Base-by-base conservation (phyloP, 352 stramenopile species). In the Phytophthora hybrid region DNA sequence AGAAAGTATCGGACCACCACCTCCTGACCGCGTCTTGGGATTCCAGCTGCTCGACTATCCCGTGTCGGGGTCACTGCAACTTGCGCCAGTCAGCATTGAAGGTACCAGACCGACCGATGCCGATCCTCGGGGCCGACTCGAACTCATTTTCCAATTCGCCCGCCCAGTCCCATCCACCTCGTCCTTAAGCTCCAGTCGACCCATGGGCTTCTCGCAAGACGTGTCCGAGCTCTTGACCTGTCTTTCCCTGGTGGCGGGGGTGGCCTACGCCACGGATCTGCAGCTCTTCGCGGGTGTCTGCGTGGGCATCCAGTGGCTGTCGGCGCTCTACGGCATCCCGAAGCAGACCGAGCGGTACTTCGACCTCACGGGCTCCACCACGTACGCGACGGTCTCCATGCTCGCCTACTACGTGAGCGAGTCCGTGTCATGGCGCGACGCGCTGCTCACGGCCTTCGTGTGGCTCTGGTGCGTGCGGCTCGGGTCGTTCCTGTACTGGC, bases 281-380 rank as follows among this genome's bases (percentile, higher is more conserved):
- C 68, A 85, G 59, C 69, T 80, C 52, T 85, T 83, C 34, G 83
- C 79, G 34, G 66, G 75, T n/a, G 73, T 88, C 39, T 79, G 81
- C 63, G 80, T 92, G 39, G 79, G 72, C 14, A 74, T 93, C 54
- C 84, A 91, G 65, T 93, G 85, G 85, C 63, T 87, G 55, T 80
- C 83, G 18, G 81, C 82, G 19, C 66, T 85, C 34, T 87, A 91
- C 69, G 83, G 83, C 26, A 73, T 93, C 58, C 85, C 85, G 34
- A 80, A 83, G 39, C 69, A 93, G 55, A 86, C 87, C 51, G 89
- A 95, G 70, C 86, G 77, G 19, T 93, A 89, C 65, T 90, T 93
- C 69, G 88, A 96, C 66, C 69, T 94, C 57, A 93, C 84, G 39
- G 89, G 89, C 70, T 84, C 89, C 49, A 39, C 76, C 31, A 96